Percentiles rank a stretch among this genome's conserved stretches.
Conservation (phyloP, 129 eudicot genomes). For the Solidago caesia region DNA sequence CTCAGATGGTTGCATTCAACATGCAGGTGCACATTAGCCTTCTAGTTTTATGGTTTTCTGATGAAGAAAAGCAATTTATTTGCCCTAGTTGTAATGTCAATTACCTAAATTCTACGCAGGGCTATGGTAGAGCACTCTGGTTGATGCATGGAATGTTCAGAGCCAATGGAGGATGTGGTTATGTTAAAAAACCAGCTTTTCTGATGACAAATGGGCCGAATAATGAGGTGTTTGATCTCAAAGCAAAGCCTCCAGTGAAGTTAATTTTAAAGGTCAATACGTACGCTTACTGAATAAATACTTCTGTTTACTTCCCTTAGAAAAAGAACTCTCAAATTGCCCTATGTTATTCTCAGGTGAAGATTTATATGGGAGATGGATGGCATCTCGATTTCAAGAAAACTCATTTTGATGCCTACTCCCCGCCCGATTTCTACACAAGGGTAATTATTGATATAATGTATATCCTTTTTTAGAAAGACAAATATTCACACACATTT, state of each 20-base stretch:
- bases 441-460: constrained; percentile 42
- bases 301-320: too few species aligned
- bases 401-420: constrained; percentile 80
- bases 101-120: constrained; percentile 40
- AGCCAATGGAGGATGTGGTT: constrained; percentile 90
- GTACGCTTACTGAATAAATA: background rate
- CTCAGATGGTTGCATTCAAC: constrained; percentile 99
- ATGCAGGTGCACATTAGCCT: constrained; percentile 73
- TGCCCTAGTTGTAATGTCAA: too few species aligned
- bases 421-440: constrained; percentile 94
- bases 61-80: too few species aligned
- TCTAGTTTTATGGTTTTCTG: background rate
- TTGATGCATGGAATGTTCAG: constrained; percentile 93
- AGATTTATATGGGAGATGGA: constrained; percentile 90
- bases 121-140: constrained; percentile 86
- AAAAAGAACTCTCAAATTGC: too few species aligned
- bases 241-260: constrained; percentile 49
- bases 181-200: constrained; percentile 83
- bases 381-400: constrained; percentile 87
- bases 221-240: constrained; percentile 59
- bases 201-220: constrained; percentile 45
- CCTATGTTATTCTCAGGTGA: constrained; percentile 49
- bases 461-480: background rate
- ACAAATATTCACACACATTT: too few species aligned
- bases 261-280: constrained; percentile 55